phyloP scores from a whole-genome alignment of 129 eudicot genomes.

The carrot (Daucus carota) region DNA sequence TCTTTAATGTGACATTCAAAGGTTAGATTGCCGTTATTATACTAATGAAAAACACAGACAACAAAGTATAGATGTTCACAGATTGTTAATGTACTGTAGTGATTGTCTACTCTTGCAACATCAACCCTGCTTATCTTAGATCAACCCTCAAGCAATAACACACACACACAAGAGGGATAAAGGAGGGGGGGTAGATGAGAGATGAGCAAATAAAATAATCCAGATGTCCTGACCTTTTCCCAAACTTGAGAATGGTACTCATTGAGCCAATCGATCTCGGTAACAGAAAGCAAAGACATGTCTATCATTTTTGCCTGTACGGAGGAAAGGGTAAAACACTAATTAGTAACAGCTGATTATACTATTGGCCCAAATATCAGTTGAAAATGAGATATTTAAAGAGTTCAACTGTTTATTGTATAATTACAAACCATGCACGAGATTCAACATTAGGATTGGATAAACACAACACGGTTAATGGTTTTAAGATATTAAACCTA shows the following conservation, averaged over 20 bases:
- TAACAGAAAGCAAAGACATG: constrained; percentile 46
- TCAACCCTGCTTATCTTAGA: background rate
- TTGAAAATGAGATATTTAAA: background rate
- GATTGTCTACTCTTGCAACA: background rate
- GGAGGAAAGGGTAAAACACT: constrained; percentile 1
- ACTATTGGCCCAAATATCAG: background rate
- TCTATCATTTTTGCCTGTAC: constrained; percentile 69
- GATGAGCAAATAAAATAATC: background rate
- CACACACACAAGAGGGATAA: background rate
- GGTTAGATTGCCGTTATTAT: background rate
- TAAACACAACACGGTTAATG: background rate
- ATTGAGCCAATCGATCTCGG: constrained; percentile 85
- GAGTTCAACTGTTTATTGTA: background rate
- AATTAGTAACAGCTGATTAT: background rate
- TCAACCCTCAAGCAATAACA: too few species aligned
- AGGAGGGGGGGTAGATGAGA: background rate
- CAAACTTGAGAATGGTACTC: constrained; percentile 87
- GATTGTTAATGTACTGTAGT: background rate
- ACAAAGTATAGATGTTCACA: background rate
- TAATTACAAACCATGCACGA: background rate
- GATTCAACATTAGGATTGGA: background rate
- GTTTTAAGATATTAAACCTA: background rate
- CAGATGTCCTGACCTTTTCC: constrained; percentile 61
- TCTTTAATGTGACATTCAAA: background rate
- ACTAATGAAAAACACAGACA: background rate